Percentiles rank a stretch among this genome's conserved stretches.
These are phyloP conservation scores for Eucalyptus curtisii DNA, from an alignment of 345 rosid species.

Conservation along the genomic window DNA sequence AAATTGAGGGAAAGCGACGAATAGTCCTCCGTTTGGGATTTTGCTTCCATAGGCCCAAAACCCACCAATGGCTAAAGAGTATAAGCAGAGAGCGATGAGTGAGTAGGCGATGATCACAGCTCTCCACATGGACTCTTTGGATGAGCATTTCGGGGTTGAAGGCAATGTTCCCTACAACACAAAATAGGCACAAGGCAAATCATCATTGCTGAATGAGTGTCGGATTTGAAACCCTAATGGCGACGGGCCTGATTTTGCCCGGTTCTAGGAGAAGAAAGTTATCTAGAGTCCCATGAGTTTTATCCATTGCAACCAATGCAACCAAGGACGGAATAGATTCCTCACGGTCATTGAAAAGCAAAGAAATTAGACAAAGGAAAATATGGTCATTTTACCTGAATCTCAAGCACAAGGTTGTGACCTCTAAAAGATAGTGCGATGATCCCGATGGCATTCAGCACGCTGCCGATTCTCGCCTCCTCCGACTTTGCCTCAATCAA, in stretches of 20 bases:
- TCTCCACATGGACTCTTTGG: constrained; percentile 36
- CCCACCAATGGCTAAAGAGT: constrained; percentile 26
- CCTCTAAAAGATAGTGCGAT: constrained; percentile 38
- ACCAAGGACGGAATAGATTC: neutral
- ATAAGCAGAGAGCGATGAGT: constrained; percentile 15
- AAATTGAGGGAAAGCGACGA: constrained; percentile 5
- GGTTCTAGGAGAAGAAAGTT: neutral
- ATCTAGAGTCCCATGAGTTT: too few species aligned
- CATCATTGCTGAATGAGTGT: neutral
- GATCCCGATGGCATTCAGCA: constrained; percentile 27
- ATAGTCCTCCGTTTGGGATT: constrained; percentile 16
- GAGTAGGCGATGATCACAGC: constrained; percentile 23
- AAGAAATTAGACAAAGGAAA: neutral
- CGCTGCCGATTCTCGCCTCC: neutral
- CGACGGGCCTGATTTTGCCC: neutral
- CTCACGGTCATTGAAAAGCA: neutral
- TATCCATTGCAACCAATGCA: neutral
- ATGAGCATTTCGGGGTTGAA: constrained; percentile 5
- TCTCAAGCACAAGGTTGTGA: constrained; percentile 50
- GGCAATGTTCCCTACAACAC: constrained; percentile 43
- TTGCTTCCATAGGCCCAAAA: constrained; percentile 48
- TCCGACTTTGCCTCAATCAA: neutral
- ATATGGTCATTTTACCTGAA: constrained; percentile 15
- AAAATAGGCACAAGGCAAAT: neutral
- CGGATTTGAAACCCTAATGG: neutral